phyloP scores from a whole-genome alignment of 345 rosid species.

The Eucalyptus shirleyi region DNA sequence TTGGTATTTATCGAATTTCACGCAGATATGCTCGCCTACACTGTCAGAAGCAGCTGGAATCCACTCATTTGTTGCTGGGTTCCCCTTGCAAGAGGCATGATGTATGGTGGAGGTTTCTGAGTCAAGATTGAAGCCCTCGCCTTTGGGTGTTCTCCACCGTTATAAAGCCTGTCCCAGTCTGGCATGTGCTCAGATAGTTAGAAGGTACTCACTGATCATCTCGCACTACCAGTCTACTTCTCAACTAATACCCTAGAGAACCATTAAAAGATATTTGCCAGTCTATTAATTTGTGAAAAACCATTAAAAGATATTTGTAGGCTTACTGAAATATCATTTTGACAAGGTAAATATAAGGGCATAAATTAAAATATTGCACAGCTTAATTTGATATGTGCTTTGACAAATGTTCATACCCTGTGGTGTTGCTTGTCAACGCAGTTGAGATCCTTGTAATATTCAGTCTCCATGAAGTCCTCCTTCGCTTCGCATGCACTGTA shows the following conservation, averaged over 20 bases:
- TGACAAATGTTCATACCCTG: constrained; percentile 10
- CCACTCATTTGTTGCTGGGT: constrained; percentile 76
- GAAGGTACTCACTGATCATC: background rate
- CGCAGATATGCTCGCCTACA: constrained; percentile 1
- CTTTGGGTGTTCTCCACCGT: constrained; percentile 14
- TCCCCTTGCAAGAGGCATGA: constrained; percentile 45
- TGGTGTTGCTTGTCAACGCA: constrained; percentile 56
- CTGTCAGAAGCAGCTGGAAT: constrained; percentile 25
- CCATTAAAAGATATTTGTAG: background rate
- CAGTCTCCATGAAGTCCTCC: constrained; percentile 58
- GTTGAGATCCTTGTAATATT: constrained; percentile 50
- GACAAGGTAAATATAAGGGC: background rate
- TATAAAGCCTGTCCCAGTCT: constrained; percentile 76
- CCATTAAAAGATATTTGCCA: background rate
- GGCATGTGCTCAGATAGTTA: background rate
- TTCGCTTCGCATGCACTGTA: constrained; percentile 8
- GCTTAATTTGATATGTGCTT: background rate
- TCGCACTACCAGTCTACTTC: background rate
- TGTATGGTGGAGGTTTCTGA: constrained; percentile 3
- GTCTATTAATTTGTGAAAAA: background rate
- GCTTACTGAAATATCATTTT: background rate
- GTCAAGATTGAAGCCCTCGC: constrained; percentile 12
- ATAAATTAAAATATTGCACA: background rate
- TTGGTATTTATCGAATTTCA: background rate
- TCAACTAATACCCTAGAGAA: background rate